A percentile compares a stretch with the other conserved stretches of the same genome.
Evolutionary conservation across 139 green algal genomes (phyloP).

Genomic region (Tetradesmus lagerheimii): DNA sequence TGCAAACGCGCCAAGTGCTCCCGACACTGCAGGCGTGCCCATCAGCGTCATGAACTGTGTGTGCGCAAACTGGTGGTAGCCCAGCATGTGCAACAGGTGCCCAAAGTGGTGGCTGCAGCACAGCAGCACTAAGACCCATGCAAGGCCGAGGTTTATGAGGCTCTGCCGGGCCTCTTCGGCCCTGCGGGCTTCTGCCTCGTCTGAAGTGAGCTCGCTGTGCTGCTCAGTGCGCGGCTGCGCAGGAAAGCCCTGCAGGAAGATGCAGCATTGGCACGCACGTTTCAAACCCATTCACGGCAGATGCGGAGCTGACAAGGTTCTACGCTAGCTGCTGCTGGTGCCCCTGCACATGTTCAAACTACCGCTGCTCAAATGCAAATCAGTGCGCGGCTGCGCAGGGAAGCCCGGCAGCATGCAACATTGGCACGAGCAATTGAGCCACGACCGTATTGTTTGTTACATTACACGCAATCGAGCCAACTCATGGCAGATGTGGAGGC

Average conservation of each 20-base stretch:
- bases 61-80: slow-evolving; percentile 76
- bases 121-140: slow-evolving; percentile 81
- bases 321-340: too few relatives aligned
- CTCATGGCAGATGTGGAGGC: too few relatives aligned
- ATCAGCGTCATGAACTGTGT: slow-evolving; percentile 71
- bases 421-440: too few relatives aligned
- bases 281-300: too few relatives aligned
- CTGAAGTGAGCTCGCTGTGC: slow-evolving; percentile 38
- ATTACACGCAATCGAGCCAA: too few relatives aligned
- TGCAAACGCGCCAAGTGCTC: slow-evolving; percentile 77
- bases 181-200: slow-evolving; percentile 50
- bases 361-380: too few relatives aligned
- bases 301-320: too few relatives aligned
- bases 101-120: slow-evolving; percentile 90
- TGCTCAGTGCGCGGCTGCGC: slow-evolving; percentile 44
- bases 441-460: too few relatives aligned
- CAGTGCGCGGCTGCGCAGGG: slow-evolving; percentile 53
- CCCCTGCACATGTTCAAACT: too few relatives aligned
- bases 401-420: too few relatives aligned
- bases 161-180: slow-evolving; percentile 68
- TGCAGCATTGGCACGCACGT: too few relatives aligned
- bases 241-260: slow-evolving; percentile 80
- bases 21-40: slow-evolving; percentile 71
- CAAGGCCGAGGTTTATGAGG: slow-evolving; percentile 72
- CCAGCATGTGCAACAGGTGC: slow-evolving; percentile 78